phyloP scores from a whole-genome alignment of 176 grass and related monocot genomes.

The Sorghum bicolor region Sorghum_bicolor_NCBIv3 NC_012873.2:56134501-56135000 shows the following conservation, averaged over 20 bases:
- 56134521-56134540: not conserved
- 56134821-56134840: not conserved
- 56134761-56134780: not conserved
- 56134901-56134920: constrained; percentile 15
- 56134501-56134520: not conserved
- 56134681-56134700: too few species aligned
- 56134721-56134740: too few species aligned
- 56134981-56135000: constrained; percentile 16
- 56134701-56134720: too few species aligned
- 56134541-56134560: not conserved
- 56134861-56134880: not conserved
- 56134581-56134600: not conserved
- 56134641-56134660: too few species aligned
- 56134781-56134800: not conserved
- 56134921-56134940: not conserved
- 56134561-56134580: not conserved
- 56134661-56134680: too few species aligned
- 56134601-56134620: too few species aligned
- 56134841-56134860: not conserved
- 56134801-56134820: too few species aligned
- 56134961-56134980: not conserved
- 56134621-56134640: too few species aligned
- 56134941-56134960: not conserved
- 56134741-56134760: not conserved
- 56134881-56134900: not conserved